These are phyloP conservation scores for Mucor indicus DNA, from an alignment of 371 early-diverging fungal genomes.

Conservation along the genomic window DNA sequence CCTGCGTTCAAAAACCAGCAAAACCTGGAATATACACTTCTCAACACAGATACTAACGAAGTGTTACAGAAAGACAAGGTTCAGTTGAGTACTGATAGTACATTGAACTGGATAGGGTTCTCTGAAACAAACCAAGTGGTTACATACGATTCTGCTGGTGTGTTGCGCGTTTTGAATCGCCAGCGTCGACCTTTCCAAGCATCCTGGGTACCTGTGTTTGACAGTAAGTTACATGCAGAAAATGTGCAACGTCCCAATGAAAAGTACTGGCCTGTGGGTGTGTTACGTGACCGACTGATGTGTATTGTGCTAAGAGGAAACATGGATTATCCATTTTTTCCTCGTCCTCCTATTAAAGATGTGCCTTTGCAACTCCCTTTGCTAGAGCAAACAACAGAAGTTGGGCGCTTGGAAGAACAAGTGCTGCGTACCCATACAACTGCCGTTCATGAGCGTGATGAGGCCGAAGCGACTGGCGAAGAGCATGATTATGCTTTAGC, in stretches of 20 bases:
- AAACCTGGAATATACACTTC: slow-evolving; percentile 65
- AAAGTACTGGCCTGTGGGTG: slow-evolving; percentile 78
- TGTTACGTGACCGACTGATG: slow-evolving; percentile 58
- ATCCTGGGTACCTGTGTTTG: slow-evolving; percentile 76
- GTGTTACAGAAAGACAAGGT: slow-evolving; percentile 61
- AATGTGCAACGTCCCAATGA: slow-evolving; percentile 28
- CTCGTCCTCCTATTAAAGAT: slow-evolving; percentile 73
- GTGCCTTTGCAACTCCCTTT: slow-evolving; percentile 74
- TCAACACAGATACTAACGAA: slow-evolving; percentile 60
- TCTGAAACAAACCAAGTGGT: slow-evolving; percentile 72
- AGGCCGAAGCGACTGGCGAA: slow-evolving; percentile 41
- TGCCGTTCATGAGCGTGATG: slow-evolving; percentile 48
- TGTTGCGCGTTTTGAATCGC: slow-evolving; percentile 58
- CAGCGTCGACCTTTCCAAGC: slow-evolving; percentile 59
- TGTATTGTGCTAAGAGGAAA: slow-evolving; percentile 59
- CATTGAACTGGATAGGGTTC: slow-evolving; percentile 83
- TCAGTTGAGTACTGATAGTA: slow-evolving; percentile 61
- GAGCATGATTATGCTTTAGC: slow-evolving; percentile 39
- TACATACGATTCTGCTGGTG: slow-evolving; percentile 66
- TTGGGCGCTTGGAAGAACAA: slow-evolving; percentile 63
- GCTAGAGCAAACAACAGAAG: slow-evolving; percentile 22
- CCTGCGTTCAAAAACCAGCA: slow-evolving; percentile 45
- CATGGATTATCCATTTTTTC: slow-evolving; percentile 67
- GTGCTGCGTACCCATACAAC: slow-evolving; percentile 43
- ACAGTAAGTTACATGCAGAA: slow-evolving; percentile 38